Evolutionary conservation across 192 early-diverging fungal genomes (phyloP).

Genomic region (Powellomyces hirtus): DNA sequence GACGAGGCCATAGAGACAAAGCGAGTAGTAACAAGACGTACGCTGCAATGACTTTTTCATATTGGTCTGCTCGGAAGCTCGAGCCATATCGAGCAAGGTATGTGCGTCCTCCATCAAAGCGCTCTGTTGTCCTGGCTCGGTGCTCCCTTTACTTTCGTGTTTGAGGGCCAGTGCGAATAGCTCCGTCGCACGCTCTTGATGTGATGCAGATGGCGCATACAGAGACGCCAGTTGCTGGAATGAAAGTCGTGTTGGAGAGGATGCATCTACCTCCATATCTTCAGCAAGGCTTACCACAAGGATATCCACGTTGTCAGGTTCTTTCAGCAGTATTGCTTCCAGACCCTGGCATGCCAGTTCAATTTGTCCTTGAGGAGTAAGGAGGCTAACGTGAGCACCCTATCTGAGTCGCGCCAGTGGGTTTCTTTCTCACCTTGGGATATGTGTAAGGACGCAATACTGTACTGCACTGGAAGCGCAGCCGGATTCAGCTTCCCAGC

Average conservation of each 20-base stretch:
- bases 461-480: constrained; percentile 70
- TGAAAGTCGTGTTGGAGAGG: too few relatives aligned
- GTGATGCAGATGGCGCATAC: constrained; percentile 4
- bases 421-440: constrained; percentile 53
- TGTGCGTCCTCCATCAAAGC: neutral
- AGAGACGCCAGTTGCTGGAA: constrained; percentile 7
- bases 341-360: constrained; percentile 12
- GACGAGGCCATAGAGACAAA: neutral
- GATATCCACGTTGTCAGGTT: constrained; percentile 42
- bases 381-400: too few relatives aligned
- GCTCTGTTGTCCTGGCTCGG: neutral
- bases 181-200: neutral
- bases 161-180: constrained; percentile 1
- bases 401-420: too few relatives aligned
- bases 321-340: constrained; percentile 28
- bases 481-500: constrained; percentile 63
- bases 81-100: neutral
- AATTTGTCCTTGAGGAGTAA: neutral
- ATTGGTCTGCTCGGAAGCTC: constrained; percentile 5
- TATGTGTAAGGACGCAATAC: constrained; percentile 74
- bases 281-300: constrained; percentile 23
- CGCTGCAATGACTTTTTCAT: neutral
- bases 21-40: neutral
- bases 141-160: neutral
- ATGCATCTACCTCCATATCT: too few relatives aligned